Evolutionary conservation across 2,329 filamentous ascomycete genomes (phyloP).

Genomic region (Trichoderma sp.): DNA sequence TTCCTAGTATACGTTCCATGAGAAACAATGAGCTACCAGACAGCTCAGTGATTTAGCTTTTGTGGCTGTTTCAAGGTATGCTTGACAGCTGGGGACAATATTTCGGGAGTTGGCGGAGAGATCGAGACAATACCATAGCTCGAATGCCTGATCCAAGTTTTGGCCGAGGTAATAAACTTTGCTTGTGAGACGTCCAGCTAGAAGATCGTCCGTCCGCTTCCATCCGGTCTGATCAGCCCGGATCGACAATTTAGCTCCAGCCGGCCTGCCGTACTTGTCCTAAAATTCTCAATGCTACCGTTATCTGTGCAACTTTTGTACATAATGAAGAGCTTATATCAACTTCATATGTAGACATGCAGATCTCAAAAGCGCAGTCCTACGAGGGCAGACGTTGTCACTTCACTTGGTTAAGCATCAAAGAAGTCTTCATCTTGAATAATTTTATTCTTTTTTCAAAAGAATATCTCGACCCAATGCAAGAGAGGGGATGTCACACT

Average conservation of each 20-base stretch:
- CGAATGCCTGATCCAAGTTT: too few relatives aligned
- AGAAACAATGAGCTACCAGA: too few relatives aligned
- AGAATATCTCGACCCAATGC: slow-evolving; percentile 35
- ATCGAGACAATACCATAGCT: too few relatives aligned
- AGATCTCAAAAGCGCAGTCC: background rate
- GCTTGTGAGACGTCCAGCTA: background rate
- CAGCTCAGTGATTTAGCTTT: too few relatives aligned
- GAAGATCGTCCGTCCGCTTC: background rate
- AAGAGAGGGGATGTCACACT: slow-evolving; percentile 48
- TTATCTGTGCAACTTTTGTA: background rate
- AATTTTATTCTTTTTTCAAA: slow-evolving; percentile 31
- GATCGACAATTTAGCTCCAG: background rate
- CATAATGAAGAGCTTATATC: background rate
- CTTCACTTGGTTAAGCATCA: background rate
- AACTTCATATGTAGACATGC: background rate
- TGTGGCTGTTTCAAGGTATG: too few relatives aligned
- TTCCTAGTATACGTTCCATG: too few relatives aligned
- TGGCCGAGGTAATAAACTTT: background rate
- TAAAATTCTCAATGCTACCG: background rate
- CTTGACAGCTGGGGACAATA: too few relatives aligned
- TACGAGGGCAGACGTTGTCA: background rate
- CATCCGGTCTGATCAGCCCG: background rate
- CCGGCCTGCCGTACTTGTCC: background rate
- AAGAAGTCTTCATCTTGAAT: background rate
- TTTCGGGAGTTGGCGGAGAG: too few relatives aligned